Percentiles rank a stretch among this genome's conserved stretches.
phyloP scores from a whole-genome alignment of 768 basidiomycete species.

The Mycena polygramma region DNA sequence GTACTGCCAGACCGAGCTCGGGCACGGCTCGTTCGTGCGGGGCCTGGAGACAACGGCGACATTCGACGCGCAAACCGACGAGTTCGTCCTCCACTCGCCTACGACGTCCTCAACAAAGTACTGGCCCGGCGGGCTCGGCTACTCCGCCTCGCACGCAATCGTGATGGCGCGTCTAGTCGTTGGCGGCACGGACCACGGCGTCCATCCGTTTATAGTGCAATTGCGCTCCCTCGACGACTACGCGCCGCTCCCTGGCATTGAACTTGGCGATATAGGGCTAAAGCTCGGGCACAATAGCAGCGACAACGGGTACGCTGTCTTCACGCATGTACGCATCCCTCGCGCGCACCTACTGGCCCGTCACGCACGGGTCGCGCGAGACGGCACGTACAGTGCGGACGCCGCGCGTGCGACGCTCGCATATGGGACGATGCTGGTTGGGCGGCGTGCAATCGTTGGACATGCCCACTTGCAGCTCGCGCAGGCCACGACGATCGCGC shows the following conservation, averaged over 20 bases:
- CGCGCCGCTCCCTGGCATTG: conserved; percentile 40
- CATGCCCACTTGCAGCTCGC: conserved; percentile 42
- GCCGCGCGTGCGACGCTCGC: conserved; percentile 32
- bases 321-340: conserved; percentile 42
- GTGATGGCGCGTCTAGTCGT: conserved; percentile 43
- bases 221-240: conserved; percentile 42
- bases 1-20: conserved; percentile 46
- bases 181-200: conserved; percentile 36
- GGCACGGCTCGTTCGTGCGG: conserved; percentile 45
- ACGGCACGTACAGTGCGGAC: conserved; percentile 37
- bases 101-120: conserved; percentile 41
- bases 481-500: conserved; percentile 42
- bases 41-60: conserved; percentile 45
- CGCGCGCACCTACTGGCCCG: conserved; percentile 43
- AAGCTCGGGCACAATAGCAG: conserved; percentile 41
- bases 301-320: conserved; percentile 45
- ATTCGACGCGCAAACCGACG: conserved; percentile 40
- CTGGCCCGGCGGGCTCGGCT: conserved; percentile 44
- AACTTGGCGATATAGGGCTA: conserved; percentile 45
- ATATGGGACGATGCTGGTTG: conserved; percentile 43
- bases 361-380: conserved; percentile 35
- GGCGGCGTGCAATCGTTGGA: conserved; percentile 34
- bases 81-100: conserved; percentile 45
- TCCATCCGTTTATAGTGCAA: conserved; percentile 45
- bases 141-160: conserved; percentile 43